Base-by-base conservation (phyloP, 2,329 filamentous ascomycete species). In the Clarireedia homoeocarpa region DNA sequence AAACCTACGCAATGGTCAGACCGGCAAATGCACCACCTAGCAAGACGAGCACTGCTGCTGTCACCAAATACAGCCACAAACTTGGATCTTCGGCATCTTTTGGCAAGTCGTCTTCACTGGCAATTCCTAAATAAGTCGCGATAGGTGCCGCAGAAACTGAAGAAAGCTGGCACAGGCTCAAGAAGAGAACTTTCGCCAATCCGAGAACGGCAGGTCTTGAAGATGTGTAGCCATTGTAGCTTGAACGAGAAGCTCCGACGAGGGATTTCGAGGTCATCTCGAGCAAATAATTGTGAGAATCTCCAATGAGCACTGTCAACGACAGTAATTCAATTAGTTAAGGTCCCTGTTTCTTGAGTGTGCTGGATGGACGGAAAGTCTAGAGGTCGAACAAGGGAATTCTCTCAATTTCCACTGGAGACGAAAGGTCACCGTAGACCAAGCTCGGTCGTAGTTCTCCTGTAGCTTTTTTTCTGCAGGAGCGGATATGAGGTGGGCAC, bases 1-100 rank as follows among this genome's bases (percentile, higher is more conserved):
- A 45, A 48, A 77, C 83, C 70, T 74, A 86, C 80, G 89, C 89
- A 69, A 94, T 91, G 17, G 94, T 99, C 71, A 99, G 74, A 36
- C 94, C 94, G 9, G 94, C 94, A 74, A 99, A 99, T 40, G 89
- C 90, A 60, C 94, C 94, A 60, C 94, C 94, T 0, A 89, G 80
- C 59, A 97, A 75, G 9, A 97, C 94, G 56, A 99, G 79, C 24
- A 83, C 79, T 58, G 89, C 80, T 17, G 92, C 95, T 30, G 91
- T 78, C 55, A 84, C 77, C 60, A 94, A 80, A 67, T 96, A 90
- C 47, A 92, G 75, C 88, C 89, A 95, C 63, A 95, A 74, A 51
- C 81, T 80, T 6, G 84, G 79, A 59, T 86, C 85, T 24, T 79
- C 74, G 6, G 74, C 71, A 54, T 83, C 76, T 59, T 78, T 76